Conservation (phyloP, 768 basidiomycete genomes). For the Rhizopogon salebrosus region DNA sequence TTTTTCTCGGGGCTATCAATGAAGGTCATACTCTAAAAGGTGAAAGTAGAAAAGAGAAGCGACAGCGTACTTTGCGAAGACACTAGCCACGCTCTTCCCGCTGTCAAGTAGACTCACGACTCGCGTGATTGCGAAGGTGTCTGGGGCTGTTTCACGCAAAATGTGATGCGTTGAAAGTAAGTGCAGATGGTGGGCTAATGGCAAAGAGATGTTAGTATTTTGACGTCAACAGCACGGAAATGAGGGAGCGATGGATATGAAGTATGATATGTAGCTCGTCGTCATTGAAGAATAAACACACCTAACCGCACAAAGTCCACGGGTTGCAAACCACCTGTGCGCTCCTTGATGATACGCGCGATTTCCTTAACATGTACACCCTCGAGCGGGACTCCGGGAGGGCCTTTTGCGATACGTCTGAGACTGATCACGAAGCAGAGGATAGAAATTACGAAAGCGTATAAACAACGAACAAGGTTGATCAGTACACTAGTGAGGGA, state of each 20-base stretch:
- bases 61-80: slow-evolving; percentile 41
- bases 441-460: no score
- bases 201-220: not conserved
- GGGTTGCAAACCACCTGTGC: not conserved
- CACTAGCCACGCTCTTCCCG: slow-evolving; percentile 48
- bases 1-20: slow-evolving; percentile 29
- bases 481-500: not conserved
- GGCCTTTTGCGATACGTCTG: slow-evolving; percentile 19
- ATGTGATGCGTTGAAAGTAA: slow-evolving; percentile 71
- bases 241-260: not conserved
- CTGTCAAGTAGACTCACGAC: slow-evolving; percentile 66
- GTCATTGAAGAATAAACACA: not conserved
- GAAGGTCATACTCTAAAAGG: not conserved
- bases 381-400: slow-evolving; percentile 12
- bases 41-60: not conserved
- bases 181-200: not conserved
- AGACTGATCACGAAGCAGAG: no score
- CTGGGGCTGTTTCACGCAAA: slow-evolving; percentile 59
- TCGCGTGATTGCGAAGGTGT: slow-evolving; percentile 70
- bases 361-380: slow-evolving; percentile 28
- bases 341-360: slow-evolving; percentile 6
- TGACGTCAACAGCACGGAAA: not conserved
- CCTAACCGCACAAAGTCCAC: slow-evolving; percentile 1
- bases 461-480: slow-evolving; percentile 21
- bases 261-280: not conserved